Evolutionary conservation across 257 asterid species (phyloP).

Genomic region (Nicotiana otophora): DNA sequence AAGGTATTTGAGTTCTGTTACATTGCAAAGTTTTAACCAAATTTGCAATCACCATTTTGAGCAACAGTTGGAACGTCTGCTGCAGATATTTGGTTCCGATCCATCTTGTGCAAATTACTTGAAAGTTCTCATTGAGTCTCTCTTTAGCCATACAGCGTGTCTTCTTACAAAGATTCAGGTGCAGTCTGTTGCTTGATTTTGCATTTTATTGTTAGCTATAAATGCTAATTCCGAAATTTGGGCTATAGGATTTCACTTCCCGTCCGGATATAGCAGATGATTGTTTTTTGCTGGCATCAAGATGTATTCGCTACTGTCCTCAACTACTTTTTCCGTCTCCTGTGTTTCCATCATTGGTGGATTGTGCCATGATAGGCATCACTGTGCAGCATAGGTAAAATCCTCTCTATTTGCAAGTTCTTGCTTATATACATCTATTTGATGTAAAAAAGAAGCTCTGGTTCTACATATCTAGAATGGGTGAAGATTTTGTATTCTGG

Average conservation of each 20-base stretch:
- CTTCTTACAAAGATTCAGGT: constrained; percentile 74
- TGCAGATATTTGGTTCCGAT: constrained; percentile 93
- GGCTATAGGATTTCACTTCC: constrained; percentile 61
- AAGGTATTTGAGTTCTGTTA: constrained; percentile 41
- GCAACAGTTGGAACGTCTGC: constrained; percentile 21
- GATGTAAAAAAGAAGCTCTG: background rate
- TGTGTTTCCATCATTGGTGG: constrained; percentile 80
- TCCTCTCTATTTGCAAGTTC: constrained; percentile 7
- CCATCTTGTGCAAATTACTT: constrained; percentile 83
- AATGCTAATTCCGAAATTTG: constrained; percentile 14
- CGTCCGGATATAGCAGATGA: constrained; percentile 96
- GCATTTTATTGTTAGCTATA: constrained; percentile 4
- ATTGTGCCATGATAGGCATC: constrained; percentile 82
- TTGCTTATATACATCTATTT: background rate
- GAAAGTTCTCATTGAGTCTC: constrained; percentile 75
- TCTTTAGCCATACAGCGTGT: constrained; percentile 74
- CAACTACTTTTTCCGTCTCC: constrained; percentile 77
- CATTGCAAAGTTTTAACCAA: background rate
- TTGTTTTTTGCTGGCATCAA: constrained; percentile 92
- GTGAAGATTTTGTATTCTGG: background rate
- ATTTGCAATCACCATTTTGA: constrained; percentile 7
- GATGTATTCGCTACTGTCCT: constrained; percentile 99
- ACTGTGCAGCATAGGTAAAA: constrained; percentile 91
- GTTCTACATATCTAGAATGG: background rate
- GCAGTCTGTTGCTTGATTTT: constrained; percentile 9